phyloP scores from a whole-genome alignment of 208 protist species.

The Trypanosoma scelopori region DNA sequence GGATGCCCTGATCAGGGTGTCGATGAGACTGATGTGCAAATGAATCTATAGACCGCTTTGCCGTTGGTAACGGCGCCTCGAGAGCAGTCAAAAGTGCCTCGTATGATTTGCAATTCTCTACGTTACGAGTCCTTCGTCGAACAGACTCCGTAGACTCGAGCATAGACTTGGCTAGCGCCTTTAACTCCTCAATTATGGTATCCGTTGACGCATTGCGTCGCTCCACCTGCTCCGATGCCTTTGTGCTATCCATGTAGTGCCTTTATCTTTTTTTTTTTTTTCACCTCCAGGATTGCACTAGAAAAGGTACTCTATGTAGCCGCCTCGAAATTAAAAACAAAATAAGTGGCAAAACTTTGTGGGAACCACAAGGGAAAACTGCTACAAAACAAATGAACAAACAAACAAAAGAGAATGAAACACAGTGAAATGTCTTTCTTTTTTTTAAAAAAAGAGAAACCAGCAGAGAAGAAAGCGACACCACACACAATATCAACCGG shows the following conservation, averaged over 20 bases:
- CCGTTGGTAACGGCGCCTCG: constrained; percentile 17
- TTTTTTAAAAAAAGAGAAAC: too few relatives aligned
- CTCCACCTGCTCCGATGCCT: constrained; percentile 6
- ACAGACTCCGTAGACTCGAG: constrained; percentile 75
- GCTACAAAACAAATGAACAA: constrained; percentile 2
- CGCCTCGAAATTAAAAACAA: constrained; percentile 4
- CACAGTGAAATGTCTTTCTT: too few relatives aligned
- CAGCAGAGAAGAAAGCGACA: too few relatives aligned
- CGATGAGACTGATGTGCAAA: background rate
- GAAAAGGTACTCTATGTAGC: constrained; percentile 5
- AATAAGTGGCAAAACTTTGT: constrained; percentile 3
- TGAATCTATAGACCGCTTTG: background rate
- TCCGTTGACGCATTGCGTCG: constrained; percentile 39
- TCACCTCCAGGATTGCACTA: too few relatives aligned
- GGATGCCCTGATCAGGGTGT: constrained; percentile 10
- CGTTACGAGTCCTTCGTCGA: constrained; percentile 44
- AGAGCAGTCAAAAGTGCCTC: constrained; percentile 70
- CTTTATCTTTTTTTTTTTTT: too few relatives aligned
- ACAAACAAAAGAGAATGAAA: too few relatives aligned
- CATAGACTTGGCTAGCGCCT: constrained; percentile 82
- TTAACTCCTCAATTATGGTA: constrained; percentile 83
- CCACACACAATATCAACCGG: too few relatives aligned
- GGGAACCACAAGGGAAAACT: constrained; percentile 3
- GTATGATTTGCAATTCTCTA: constrained; percentile 60
- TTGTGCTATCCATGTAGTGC: constrained; percentile 8